Evolutionary conservation across 2,329 filamentous ascomycete genomes (phyloP).

Genomic region (Raffaelea albimanens): DNA sequence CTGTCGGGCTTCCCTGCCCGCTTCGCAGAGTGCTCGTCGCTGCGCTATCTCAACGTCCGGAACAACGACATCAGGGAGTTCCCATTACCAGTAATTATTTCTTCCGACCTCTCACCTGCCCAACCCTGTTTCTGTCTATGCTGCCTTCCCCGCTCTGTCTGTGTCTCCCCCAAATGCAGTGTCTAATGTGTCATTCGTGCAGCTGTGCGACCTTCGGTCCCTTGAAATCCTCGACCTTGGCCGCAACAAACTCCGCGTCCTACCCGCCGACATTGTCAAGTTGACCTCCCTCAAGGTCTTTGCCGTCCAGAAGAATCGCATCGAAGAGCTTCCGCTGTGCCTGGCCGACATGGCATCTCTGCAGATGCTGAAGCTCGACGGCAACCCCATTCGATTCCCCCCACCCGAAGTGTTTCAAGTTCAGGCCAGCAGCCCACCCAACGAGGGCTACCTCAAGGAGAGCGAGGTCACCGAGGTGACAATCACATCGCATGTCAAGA

Average conservation of each 20-base stretch:
- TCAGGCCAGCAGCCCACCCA: conserved; percentile 43
- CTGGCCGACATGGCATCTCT: conserved; percentile 84
- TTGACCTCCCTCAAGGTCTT: conserved; percentile 82
- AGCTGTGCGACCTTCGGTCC: conserved; percentile 79
- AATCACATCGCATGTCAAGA: conserved; percentile 53
- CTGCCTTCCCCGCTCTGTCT: background rate
- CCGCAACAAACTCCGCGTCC: conserved; percentile 68
- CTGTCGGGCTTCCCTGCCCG: conserved; percentile 59
- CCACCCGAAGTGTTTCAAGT: conserved; percentile 59
- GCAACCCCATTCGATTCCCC: conserved; percentile 77
- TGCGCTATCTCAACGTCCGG: conserved; percentile 72
- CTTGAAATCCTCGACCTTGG: conserved; percentile 91
- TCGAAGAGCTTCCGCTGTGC: conserved; percentile 74
- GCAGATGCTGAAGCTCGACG: conserved; percentile 81
- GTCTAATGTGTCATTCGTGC: conserved; percentile 7
- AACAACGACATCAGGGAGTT: conserved; percentile 64
- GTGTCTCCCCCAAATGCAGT: background rate
- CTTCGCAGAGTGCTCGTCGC: conserved; percentile 65
- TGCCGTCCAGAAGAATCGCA: conserved; percentile 77
- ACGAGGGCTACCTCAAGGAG: conserved; percentile 48
- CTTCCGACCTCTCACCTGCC: conserved; percentile 5
- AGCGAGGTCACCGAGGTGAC: conserved; percentile 54
- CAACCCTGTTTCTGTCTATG: conserved; percentile 10
- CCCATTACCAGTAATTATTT: conserved; percentile 39
- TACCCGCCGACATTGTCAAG: conserved; percentile 72